Base-by-base conservation (phyloP, 148 eudicot species). In the Amaranthus cruentus region DNA sequence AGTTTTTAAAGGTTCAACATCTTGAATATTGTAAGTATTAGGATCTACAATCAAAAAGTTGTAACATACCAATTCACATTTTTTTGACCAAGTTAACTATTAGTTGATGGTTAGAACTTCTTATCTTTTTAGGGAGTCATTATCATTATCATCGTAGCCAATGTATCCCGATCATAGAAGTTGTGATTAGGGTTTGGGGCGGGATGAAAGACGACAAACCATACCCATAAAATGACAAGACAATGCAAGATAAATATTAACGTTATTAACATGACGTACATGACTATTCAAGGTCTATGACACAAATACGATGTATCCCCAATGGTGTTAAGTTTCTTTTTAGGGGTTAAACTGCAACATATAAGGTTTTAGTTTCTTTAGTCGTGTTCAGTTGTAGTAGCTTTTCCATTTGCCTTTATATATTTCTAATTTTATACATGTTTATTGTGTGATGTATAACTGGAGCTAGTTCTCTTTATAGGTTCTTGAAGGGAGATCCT, bases 401-500 rank as follows among this genome's bases (percentile, higher is more conserved):
- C 8, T 8, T 18, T 47, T 47, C 38, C 8, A n/a, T 49, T 64
- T 66, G 55, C 54, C 54, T 66, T 28, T 28, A 28, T 28, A 28
- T 28, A 28, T 28, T 28, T 28, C 38, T 28, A 28, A 28, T 28
- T 28, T 28, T 28, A 28, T 28, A 14, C 12, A 9, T 48, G 53
- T 9, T 67, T 15, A 48, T 49, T 18, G n/a, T 51, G 53, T 8
- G n/a, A 44, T 48, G 15, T 66, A 28, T 28, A 54, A 47, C 7
- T 66, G 18, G 48, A 7, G 4, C 46, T 56, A 8, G 21, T n/a
- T 52, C 61, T 74, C 66, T 47, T 47, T 49, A 12, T 77, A 90
- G 96, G 96, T 90, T 73, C 92, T 90, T 76, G 96, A 90, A 78
- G 96, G 96, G 67, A 86, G 87, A 82, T 73, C 96, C 54, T 88